phyloP scores from a whole-genome alignment of 1,284 basidiomycete genomes.

The Testicularia cyperi region DNA sequence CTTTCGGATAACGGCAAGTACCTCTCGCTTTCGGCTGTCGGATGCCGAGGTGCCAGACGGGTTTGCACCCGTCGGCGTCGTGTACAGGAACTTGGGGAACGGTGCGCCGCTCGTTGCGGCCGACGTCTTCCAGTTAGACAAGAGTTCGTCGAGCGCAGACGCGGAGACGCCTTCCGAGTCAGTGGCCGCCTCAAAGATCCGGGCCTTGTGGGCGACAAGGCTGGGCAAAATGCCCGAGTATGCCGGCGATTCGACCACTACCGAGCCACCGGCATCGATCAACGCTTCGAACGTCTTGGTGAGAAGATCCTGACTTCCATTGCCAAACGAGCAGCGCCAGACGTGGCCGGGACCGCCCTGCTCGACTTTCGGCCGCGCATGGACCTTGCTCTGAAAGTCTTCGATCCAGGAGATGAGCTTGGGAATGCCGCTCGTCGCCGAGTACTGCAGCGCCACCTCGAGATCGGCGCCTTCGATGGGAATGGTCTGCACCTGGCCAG shows the following conservation, averaged over 20 bases:
- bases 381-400: slow-evolving; percentile 66
- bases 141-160: slow-evolving; percentile 67
- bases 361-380: slow-evolving; percentile 58
- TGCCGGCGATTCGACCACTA: slow-evolving; percentile 81
- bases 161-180: slow-evolving; percentile 76
- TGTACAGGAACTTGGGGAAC: slow-evolving; percentile 81
- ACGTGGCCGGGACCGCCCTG: slow-evolving; percentile 5
- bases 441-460: slow-evolving; percentile 62
- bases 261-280: slow-evolving; percentile 76
- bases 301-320: slow-evolving; percentile 83
- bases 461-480: slow-evolving; percentile 57
- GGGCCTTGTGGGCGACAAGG: slow-evolving; percentile 33
- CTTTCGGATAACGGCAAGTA: slow-evolving; percentile 67
- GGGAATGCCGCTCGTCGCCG: slow-evolving; percentile 73
- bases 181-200: slow-evolving; percentile 68
- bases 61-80: slow-evolving; percentile 65
- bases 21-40: slow-evolving; percentile 71
- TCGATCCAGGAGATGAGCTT: slow-evolving; percentile 69
- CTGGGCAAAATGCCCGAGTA: slow-evolving; percentile 66
- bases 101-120: slow-evolving; percentile 63
- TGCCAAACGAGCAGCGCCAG: slow-evolving; percentile 69
- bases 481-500: slow-evolving; percentile 36
- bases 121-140: slow-evolving; percentile 73
- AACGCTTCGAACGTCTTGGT: slow-evolving; percentile 70
- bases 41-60: slow-evolving; percentile 56